A percentile compares a stretch with the other conserved stretches of the same genome.
phyloP scores from a whole-genome alignment of 2,329 filamentous ascomycete genomes.

The Cladosporium phlei region DNA sequence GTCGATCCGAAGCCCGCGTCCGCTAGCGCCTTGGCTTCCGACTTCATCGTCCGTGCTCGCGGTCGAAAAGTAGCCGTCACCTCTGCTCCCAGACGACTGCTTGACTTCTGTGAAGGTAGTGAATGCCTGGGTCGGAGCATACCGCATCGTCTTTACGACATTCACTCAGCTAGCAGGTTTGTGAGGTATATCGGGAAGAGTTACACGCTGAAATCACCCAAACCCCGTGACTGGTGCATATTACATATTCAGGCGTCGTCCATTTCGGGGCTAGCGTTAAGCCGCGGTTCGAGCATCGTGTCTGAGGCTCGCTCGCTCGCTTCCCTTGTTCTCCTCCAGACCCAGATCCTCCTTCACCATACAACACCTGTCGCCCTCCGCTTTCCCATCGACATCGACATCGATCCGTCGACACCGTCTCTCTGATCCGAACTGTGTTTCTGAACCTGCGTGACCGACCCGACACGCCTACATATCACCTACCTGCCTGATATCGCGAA shows the following conservation, averaged over 20 bases:
- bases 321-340: too few relatives aligned
- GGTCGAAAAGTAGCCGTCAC: too few relatives aligned
- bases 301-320: conserved; percentile 1
- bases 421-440: not conserved
- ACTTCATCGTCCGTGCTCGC: conserved; percentile 4
- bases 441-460: not conserved
- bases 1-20: conserved; percentile 1
- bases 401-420: not conserved
- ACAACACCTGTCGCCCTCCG: not conserved
- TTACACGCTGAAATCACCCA: too few relatives aligned
- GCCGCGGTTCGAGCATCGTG: conserved; percentile 1
- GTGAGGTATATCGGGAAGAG: too few relatives aligned
- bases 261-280: not conserved
- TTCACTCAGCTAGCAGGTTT: too few relatives aligned
- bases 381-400: conserved; percentile 2
- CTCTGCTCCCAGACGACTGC: too few relatives aligned
- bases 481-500: conserved; percentile 4
- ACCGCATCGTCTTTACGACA: too few relatives aligned
- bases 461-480: not conserved
- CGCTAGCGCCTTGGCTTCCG: not conserved
- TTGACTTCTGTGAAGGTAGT: too few relatives aligned
- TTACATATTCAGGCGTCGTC: too few relatives aligned
- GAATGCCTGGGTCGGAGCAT: too few relatives aligned
- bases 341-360: conserved; percentile 11
- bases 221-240: too few relatives aligned